These are phyloP conservation scores for Sugiyamaella boreocaroliniensis DNA, from an alignment of 805 yeast species.

Conservation along the genomic window DNA sequence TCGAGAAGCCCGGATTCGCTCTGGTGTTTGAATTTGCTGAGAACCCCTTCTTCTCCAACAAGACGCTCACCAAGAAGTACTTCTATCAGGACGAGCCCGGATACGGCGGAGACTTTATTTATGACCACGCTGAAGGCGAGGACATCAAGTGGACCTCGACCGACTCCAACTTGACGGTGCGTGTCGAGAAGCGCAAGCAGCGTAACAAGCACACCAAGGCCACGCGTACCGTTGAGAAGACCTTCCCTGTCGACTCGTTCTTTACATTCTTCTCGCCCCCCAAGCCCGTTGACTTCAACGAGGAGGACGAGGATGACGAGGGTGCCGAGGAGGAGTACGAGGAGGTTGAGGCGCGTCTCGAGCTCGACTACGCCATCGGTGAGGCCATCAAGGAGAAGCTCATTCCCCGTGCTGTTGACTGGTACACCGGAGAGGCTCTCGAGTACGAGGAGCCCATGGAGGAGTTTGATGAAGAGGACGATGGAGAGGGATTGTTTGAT, in stretches of 20 bases:
- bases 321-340: slow-evolving; percentile 56
- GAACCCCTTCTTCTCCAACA: slow-evolving; percentile 74
- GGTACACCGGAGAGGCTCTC: slow-evolving; percentile 97
- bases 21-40: slow-evolving; percentile 72
- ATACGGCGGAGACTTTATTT: slow-evolving; percentile 91
- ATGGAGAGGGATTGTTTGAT: slow-evolving; percentile 53
- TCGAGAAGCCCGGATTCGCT: slow-evolving; percentile 78
- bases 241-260: slow-evolving; percentile 90
- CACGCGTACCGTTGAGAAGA: slow-evolving; percentile 89
- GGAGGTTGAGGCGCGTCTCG: slow-evolving; percentile 77
- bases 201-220: slow-evolving; percentile 94
- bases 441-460: slow-evolving; percentile 61
- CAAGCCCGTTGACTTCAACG: slow-evolving; percentile 55
- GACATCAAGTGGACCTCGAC: slow-evolving; percentile 77
- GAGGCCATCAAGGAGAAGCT: slow-evolving; percentile 94
- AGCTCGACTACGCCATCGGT: slow-evolving; percentile 89
- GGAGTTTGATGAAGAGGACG: slow-evolving; percentile 54
- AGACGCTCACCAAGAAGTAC: slow-evolving; percentile 71
- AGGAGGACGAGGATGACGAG: slow-evolving; percentile 47
- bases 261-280: slow-evolving; percentile 97
- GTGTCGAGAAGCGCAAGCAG: slow-evolving; percentile 91
- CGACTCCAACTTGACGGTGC: slow-evolving; percentile 76
- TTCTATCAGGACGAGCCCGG: slow-evolving; percentile 92
- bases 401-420: slow-evolving; percentile 93
- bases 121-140: slow-evolving; percentile 92